A percentile compares a stretch with the other conserved stretches of the same genome.
These are phyloP conservation scores for Neurospora sp. DNA, from an alignment of 495 filamentous ascomycete species.

Conservation along the genomic window DNA sequence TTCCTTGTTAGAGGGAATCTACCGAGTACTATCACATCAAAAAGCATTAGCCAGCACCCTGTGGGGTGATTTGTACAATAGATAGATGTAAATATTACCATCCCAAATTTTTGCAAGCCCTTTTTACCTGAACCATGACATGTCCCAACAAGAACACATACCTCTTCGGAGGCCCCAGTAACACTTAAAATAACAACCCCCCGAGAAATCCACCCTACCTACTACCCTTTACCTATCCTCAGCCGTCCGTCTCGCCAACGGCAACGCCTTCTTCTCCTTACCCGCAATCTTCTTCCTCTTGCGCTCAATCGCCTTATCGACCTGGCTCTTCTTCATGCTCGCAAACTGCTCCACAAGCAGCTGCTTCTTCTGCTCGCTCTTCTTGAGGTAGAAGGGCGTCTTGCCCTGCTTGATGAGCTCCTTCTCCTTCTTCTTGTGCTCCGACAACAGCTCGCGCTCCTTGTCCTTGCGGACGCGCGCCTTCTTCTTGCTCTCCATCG, in stretches of 20 bases:
- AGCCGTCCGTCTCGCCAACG: constrained; percentile 48
- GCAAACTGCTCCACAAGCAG: constrained; percentile 67
- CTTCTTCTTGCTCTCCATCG: constrained; percentile 60
- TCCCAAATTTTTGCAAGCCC: neutral
- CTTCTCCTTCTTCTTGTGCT: constrained; percentile 75
- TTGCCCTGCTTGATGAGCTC: constrained; percentile 77
- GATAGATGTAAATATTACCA: neutral
- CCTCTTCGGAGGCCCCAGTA: neutral
- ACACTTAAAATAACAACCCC: neutral
- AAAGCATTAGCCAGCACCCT: neutral
- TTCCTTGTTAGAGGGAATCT: neutral
- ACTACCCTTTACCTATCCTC: constrained; percentile 9
- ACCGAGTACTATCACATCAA: neutral
- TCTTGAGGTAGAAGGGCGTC: constrained; percentile 87
- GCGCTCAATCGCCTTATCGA: constrained; percentile 69
- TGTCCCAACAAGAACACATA: neutral
- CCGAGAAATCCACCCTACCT: neutral
- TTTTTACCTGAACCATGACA: neutral
- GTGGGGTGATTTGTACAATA: neutral
- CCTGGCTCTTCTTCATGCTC: constrained; percentile 69
- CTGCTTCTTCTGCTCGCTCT: constrained; percentile 77
- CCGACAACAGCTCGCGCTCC: constrained; percentile 51
- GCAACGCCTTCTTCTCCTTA: constrained; percentile 75
- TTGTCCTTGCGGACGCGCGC: constrained; percentile 56
- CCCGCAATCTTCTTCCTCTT: constrained; percentile 72